A percentile compares a stretch with the other conserved stretches of the same genome.
Conservation (phyloP, 768 basidiomycete genomes). For the Trametes villosa region DNA sequence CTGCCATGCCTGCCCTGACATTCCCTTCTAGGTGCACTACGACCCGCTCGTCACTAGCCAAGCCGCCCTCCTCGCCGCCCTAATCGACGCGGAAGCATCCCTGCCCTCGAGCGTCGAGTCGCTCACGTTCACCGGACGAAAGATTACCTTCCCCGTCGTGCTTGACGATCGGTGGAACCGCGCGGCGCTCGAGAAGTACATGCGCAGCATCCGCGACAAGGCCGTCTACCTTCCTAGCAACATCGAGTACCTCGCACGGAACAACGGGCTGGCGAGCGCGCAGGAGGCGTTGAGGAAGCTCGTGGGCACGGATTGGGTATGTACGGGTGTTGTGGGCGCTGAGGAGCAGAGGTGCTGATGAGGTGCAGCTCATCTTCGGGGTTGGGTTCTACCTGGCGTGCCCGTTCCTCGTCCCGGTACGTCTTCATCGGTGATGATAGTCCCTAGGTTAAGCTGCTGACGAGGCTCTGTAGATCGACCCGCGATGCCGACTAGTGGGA, state of each 20-base stretch:
- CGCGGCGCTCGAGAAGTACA: slow-evolving; percentile 62
- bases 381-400: slow-evolving; percentile 70
- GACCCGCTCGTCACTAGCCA: slow-evolving; percentile 50
- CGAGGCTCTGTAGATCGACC: slow-evolving; percentile 50
- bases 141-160: slow-evolving; percentile 63
- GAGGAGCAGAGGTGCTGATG: background rate
- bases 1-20: background rate
- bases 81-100: slow-evolving; percentile 43
- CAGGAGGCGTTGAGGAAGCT: slow-evolving; percentile 51
- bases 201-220: slow-evolving; percentile 53
- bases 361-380: slow-evolving; percentile 59
- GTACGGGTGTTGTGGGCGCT: background rate
- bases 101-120: slow-evolving; percentile 46
- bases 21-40: slow-evolving; percentile 48
- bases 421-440: slow-evolving; percentile 16
- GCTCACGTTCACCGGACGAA: slow-evolving; percentile 53
- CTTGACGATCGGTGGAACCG: slow-evolving; percentile 62
- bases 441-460: background rate
- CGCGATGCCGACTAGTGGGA: slow-evolving; percentile 58
- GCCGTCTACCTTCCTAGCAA: slow-evolving; percentile 74
- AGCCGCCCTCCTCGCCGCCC: slow-evolving; percentile 42
- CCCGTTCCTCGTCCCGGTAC: slow-evolving; percentile 62
- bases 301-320: slow-evolving; percentile 54
- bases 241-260: slow-evolving; percentile 64
- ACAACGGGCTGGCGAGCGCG: slow-evolving; percentile 56